Evolutionary conservation across 257 asterid species (phyloP).

Genomic region (Nyctanthes arbortristis): DNA sequence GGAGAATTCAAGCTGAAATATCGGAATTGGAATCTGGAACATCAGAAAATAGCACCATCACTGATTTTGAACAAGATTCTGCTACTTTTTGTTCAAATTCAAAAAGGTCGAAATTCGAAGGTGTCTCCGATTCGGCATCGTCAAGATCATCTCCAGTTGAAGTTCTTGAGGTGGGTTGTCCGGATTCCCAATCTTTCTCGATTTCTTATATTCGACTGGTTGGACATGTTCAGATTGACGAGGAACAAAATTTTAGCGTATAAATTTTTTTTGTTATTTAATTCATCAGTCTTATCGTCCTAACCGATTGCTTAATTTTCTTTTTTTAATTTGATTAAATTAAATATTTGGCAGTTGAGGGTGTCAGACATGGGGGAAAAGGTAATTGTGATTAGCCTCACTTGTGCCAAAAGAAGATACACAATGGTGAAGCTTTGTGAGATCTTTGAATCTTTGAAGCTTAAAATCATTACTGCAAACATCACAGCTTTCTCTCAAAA

Average conservation of each 20-base stretch:
- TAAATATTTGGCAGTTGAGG: conserved; percentile 55
- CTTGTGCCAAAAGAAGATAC: conserved; percentile 58
- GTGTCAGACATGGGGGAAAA: conserved; percentile 63
- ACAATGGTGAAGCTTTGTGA: conserved; percentile 65
- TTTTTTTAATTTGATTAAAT: background rate
- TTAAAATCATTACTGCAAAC: conserved; percentile 60
- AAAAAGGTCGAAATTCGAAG: conserved; percentile 41
- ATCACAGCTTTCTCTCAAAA: conserved; percentile 54
- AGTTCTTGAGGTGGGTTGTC: conserved; percentile 65
- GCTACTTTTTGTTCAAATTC: conserved; percentile 29
- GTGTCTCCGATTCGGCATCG: conserved; percentile 18
- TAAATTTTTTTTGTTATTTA: background rate
- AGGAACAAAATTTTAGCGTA: background rate
- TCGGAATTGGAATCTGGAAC: conserved; percentile 44
- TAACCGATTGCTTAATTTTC: background rate
- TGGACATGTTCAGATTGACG: no score
- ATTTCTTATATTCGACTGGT: no score
- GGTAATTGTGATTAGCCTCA: conserved; percentile 57
- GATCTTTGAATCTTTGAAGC: conserved; percentile 63
- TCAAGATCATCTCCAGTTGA: conserved; percentile 50
- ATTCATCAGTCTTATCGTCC: background rate
- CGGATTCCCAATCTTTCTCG: no score
- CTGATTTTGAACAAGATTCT: conserved; percentile 41
- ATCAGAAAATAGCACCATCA: conserved; percentile 10
- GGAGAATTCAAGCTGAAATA: conserved; percentile 49